A percentile compares a stretch with the other conserved stretches of the same genome.
phyloP scores from a whole-genome alignment of 2,329 filamentous ascomycete genomes.

The Teratosphaeria epicoccoides region DNA sequence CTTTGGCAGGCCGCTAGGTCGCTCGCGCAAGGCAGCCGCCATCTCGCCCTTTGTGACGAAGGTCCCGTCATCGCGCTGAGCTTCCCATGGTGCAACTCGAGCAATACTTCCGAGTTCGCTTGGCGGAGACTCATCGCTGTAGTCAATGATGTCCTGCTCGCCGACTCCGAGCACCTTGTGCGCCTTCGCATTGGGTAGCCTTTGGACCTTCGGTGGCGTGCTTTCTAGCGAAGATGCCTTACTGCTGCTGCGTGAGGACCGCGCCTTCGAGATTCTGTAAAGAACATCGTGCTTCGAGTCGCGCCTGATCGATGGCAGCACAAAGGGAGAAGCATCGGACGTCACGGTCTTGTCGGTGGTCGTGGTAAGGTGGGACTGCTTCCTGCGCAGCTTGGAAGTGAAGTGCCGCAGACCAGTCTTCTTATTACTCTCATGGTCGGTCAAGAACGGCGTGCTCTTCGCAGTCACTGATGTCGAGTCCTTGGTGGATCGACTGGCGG shows the following conservation, averaged over 20 bases:
- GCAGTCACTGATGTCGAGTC: background rate
- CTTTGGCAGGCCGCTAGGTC: background rate
- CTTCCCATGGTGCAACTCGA: background rate
- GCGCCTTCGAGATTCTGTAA: background rate
- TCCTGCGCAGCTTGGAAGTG: background rate
- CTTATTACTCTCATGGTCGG: background rate
- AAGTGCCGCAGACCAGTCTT: background rate
- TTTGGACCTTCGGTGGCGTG: background rate
- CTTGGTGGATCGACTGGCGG: background rate
- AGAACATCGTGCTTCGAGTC: background rate
- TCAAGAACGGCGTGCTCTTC: background rate
- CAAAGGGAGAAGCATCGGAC: background rate
- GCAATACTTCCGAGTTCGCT: background rate
- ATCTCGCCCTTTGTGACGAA: background rate
- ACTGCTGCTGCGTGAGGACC: background rate
- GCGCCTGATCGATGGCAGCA: background rate
- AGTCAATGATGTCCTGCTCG: background rate
- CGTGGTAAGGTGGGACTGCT: background rate
- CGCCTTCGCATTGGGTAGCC: background rate
- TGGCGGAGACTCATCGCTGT: background rate
- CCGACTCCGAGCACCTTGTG: background rate
- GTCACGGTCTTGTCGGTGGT: background rate
- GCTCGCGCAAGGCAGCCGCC: background rate
- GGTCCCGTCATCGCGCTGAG: background rate
- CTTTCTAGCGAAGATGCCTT: background rate